These are phyloP conservation scores for Alternaria sp. DNA, from an alignment of 2,329 filamentous ascomycete species.

Conservation along the genomic window DNA sequence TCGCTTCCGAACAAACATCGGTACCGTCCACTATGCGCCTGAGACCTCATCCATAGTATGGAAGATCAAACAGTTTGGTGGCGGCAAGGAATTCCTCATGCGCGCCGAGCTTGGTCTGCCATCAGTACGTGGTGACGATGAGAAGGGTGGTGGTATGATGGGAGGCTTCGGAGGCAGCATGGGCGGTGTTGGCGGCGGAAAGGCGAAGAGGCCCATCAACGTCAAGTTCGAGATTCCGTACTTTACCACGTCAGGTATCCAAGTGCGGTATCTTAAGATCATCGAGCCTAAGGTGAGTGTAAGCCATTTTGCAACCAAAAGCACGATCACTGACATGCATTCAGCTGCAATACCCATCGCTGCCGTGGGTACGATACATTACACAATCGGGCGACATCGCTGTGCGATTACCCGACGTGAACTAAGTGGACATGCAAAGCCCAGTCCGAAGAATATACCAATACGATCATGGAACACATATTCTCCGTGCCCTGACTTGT, in stretches of 20 bases:
- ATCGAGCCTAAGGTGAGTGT: constrained; percentile 92
- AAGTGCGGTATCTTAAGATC: constrained; percentile 98
- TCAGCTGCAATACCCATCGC: constrained; percentile 94
- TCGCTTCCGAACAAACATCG: constrained; percentile 96
- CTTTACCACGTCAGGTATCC: constrained; percentile 99
- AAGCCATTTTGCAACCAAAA: neutral
- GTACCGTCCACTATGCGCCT: constrained; percentile 95
- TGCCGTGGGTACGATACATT: constrained; percentile 98
- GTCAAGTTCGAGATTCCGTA: constrained; percentile 99
- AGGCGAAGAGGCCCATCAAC: constrained; percentile 95
- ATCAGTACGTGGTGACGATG: constrained; percentile 93
- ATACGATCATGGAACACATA: neutral
- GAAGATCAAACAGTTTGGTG: constrained; percentile 99
- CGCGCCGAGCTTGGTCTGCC: constrained; percentile 93
- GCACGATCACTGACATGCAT: constrained; percentile 13
- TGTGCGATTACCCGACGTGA: constrained; percentile 89
- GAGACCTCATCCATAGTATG: constrained; percentile 98
- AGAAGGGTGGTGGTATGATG: constrained; percentile 96
- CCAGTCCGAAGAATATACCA: constrained; percentile 2
- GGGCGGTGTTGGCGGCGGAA: constrained; percentile 82
- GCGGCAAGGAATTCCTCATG: constrained; percentile 99
- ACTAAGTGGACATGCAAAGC: constrained; percentile 55
- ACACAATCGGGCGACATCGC: constrained; percentile 98
- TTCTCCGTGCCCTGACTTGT: neutral
- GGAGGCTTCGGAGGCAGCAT: constrained; percentile 96